A percentile compares a stretch with the other conserved stretches of the same genome.
Evolutionary conservation across 192 early-diverging fungal species (phyloP).

Genomic region (Spizellomyces punctatus): DNA sequence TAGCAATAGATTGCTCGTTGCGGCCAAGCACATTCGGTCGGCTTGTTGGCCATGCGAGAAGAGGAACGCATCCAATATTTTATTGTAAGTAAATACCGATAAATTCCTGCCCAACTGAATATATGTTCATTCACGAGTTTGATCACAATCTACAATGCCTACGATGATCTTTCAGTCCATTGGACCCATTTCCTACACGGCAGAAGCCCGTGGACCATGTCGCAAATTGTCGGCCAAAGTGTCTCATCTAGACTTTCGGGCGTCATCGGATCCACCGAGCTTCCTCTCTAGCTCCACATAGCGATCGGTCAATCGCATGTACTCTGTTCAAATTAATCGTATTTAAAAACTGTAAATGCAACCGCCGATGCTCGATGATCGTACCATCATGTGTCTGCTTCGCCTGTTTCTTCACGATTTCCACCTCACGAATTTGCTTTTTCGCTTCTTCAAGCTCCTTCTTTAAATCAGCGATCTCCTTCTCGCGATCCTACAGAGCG

Average conservation of each 20-base stretch:
- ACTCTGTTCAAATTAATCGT: slow-evolving; percentile 11
- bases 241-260: slow-evolving; percentile 6
- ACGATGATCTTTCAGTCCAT: no score
- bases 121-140: no score
- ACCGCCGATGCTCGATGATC: neutral
- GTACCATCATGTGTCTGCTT: slow-evolving; percentile 18
- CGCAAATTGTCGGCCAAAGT: no score
- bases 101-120: no score
- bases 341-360: neutral
- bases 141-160: no score
- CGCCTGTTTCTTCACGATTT: slow-evolving; percentile 40
- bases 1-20: no score
- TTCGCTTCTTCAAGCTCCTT: slow-evolving; percentile 16
- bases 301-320: slow-evolving; percentile 41
- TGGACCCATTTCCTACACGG: no score
- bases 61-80: no score
- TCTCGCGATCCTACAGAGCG: slow-evolving; percentile 24
- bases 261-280: slow-evolving; percentile 17
- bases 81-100: no score
- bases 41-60: no score
- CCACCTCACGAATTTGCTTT: slow-evolving; percentile 32
- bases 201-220: no score
- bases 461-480: slow-evolving; percentile 13
- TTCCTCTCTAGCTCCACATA: slow-evolving; percentile 30
- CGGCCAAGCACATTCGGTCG: no score